A percentile compares a stretch with the other conserved stretches of the same genome.
Evolutionary conservation across 208 protist genomes (phyloP).

Genomic region (Leishmania mexicana): DNA sequence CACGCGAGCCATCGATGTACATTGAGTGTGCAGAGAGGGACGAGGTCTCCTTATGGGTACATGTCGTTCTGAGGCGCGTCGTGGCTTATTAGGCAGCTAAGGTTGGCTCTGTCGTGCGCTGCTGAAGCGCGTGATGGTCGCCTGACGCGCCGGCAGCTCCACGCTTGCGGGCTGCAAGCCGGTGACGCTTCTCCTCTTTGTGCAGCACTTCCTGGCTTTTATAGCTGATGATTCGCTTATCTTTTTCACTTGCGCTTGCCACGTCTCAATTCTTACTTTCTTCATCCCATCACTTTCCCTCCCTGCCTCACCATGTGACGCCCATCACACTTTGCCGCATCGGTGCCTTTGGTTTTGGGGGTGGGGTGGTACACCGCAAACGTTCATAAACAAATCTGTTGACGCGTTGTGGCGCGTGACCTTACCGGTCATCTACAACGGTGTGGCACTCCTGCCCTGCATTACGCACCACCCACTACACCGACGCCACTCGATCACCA

Average conservation of each 20-base stretch:
- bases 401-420: background rate
- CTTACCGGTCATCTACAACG: background rate
- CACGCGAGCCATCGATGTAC: background rate
- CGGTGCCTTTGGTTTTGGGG: background rate
- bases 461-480: background rate
- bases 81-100: background rate
- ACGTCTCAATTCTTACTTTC: background rate
- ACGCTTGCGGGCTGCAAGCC: background rate
- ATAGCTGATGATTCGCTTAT: background rate
- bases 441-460: background rate
- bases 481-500: background rate
- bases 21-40: background rate
- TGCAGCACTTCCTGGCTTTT: background rate
- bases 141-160: background rate
- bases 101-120: background rate
- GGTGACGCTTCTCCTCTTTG: conserved; percentile 6
- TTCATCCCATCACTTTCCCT: background rate
- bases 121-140: background rate
- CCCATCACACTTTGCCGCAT: background rate
- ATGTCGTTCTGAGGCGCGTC: background rate
- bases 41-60: background rate
- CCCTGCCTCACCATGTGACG: too few relatives aligned
- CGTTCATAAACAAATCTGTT: background rate
- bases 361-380: background rate
- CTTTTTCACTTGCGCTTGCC: background rate